Base-by-base conservation (phyloP, 768 basidiomycete species). In the Rhizopogon roseolus region DNA sequence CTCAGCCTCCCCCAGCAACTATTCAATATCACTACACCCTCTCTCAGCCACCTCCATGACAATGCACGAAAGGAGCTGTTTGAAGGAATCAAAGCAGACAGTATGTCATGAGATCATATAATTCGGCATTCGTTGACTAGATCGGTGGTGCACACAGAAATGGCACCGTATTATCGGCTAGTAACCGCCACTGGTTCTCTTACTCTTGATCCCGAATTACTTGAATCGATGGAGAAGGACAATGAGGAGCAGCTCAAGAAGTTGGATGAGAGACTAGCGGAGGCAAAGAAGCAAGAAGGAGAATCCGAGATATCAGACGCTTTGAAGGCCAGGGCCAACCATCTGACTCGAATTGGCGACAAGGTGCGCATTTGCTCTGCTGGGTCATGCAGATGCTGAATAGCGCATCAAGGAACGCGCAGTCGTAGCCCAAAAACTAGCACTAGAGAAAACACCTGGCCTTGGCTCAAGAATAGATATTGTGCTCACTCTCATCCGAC, bases 381-480 rank as follows among this genome's bases (percentile, higher is more conserved):
- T 14, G 19, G 34, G 8, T 25, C 49, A 0, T 16, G 41, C n/a
- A 14, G 3, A 27, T 8, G 25, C 37, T 27, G 25, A 29, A 3
- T 41, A 34, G 36, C 19, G 43, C 44, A 51, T 11, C 4, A 55
- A 96, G 92, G 92, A 94, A 41, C 74, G 76, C n/a, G 85, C 94
- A 1, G 66, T 94, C 14, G 81, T 80, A 41, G 93, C 95, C 0
- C 86, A 94, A 64, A 84, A 86, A 53, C 76, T 87, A 1, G 95
- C 96, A 0, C 71, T 97, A 14, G 85, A 89, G 71, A 97, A 97
- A 73, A 95, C 90, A 0, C 89, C 95, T 3, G 95, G 94, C 0
- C 76, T 97, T 6, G 96, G 96, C 9, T 88, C 92, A 9, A 78
- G 92, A 56, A 99, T 98, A 67, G 96, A 98, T 68, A 86, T 97